Conservation (phyloP, 164 flowering plant genomes). For the Sextonia rubra region DNA sequence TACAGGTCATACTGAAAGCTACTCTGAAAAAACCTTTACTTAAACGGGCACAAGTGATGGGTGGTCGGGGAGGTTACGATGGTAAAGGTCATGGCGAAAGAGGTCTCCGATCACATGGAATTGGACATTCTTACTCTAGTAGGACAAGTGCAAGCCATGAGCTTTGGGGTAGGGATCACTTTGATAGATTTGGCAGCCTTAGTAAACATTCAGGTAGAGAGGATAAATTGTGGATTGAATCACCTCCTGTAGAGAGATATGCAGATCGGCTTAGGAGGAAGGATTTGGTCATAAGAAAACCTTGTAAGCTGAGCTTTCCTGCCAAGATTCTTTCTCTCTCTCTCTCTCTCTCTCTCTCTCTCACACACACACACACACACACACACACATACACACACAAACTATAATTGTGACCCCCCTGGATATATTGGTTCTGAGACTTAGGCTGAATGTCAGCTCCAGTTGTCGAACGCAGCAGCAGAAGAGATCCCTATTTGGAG, state of each 20-base stretch:
- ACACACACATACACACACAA: not conserved
- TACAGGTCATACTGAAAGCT: conserved; percentile 24
- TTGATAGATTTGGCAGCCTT: conserved; percentile 9
- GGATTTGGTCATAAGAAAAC: conserved; percentile 7
- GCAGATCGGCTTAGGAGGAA: conserved; percentile 13
- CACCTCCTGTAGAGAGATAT: conserved; percentile 15
- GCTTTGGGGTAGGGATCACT: conserved; percentile 11
- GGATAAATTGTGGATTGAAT: conserved; percentile 10
- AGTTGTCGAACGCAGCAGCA: conserved; percentile 5
- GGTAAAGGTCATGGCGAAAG: conserved; percentile 11
- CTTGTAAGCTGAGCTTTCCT: conserved; percentile 16
- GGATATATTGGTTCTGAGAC: not conserved
- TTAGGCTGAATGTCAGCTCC: conserved; percentile 14
- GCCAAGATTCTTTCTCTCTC: not conserved
- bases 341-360: too few species aligned
- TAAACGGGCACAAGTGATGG: conserved; percentile 12
- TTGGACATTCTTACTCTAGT: conserved; percentile 11
- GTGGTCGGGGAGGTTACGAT: conserved; percentile 22
- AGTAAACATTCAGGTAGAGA: conserved; percentile 13
- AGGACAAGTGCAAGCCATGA: conserved; percentile 13
- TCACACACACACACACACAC: too few species aligned
- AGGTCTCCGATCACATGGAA: conserved; percentile 6
- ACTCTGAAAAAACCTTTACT: conserved; percentile 24
- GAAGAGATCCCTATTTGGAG: conserved; percentile 21
- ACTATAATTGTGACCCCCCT: too few species aligned